Base-by-base conservation (phyloP, 495 filamentous ascomycete species). In the Trichoderma orchidacearum region DNA sequence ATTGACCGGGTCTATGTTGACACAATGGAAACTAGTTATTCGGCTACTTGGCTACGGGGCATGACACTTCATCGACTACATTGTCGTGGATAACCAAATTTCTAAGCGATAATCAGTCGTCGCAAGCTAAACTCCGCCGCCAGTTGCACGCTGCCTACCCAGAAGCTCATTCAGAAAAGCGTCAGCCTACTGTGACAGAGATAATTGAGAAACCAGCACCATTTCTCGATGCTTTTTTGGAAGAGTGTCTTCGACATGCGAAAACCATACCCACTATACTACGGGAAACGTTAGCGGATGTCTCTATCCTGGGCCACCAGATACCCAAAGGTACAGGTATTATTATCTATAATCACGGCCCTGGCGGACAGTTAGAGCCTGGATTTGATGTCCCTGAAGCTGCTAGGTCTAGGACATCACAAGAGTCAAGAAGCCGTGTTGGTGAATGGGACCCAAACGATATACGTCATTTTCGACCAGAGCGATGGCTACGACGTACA, bases 201-300 rank as follows among this genome's bases (percentile, higher is more conserved):
- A 60, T 72, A 18, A 54, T 28, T 12, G 60, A 59, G 15, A 56
- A 55, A 0, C 32, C 35, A 3, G 41, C 70, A 15, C 70, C 67
- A 0, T 74, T 70, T 54, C 60, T 75, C 3, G 65, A 73, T 29
- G 72, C 70, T 6, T 58, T 65, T 1, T 54, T 71, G 18, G 70
- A 73, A 36, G 72, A 75, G 51, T 63, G 58, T 7, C 51, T 70
- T 1, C 67, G 68, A 11, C 23, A 30, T 23, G 28, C 55, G 30
- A 51, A 38, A 18, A 63, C 60, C 7, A 50, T 61, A 12, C 29
- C 61, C 23, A 18, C 55, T 2, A 53, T 64, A 12, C 13, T 51
- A 2, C 70, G 72, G 7, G 55, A 64, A 17, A 61, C 70, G 0
- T 27, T 58, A 1, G 8, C 32, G 0, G 69, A 73, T 52, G 68